Percentiles rank a stretch among this genome's conserved stretches.
Conservation (phyloP, 305 asterid genomes). For the Rubia peregrina region DNA sequence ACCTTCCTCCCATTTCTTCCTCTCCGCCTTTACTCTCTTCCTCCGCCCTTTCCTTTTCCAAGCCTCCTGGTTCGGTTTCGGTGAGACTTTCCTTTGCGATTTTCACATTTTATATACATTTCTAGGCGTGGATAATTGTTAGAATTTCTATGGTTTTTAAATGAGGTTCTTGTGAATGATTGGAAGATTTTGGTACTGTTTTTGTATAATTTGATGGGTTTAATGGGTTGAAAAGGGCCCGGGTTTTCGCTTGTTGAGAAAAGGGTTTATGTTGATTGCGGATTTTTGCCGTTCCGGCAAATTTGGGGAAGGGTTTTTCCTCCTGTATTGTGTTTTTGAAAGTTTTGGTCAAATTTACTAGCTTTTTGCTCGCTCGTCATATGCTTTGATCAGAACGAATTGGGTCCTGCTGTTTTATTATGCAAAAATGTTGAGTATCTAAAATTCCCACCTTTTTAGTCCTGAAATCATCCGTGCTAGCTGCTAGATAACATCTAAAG, state of each 20-base stretch:
- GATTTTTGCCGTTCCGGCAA: background rate
- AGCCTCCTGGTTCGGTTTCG: background rate
- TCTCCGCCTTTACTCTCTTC: background rate
- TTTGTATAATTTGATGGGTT: background rate
- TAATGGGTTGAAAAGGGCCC: background rate
- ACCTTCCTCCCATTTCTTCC: background rate
- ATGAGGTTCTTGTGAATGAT: background rate
- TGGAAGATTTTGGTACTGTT: background rate
- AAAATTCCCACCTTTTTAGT: background rate
- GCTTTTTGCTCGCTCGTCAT: background rate
- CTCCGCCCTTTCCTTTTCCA: conserved; percentile 4
- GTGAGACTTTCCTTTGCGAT: background rate
- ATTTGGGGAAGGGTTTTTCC: background rate
- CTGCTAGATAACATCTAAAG: background rate
- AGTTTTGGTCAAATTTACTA: background rate
- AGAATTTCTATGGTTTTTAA: background rate
- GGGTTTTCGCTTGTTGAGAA: background rate
- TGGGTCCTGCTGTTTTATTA: background rate
- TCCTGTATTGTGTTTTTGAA: background rate
- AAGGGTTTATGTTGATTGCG: background rate
- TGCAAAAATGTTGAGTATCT: background rate
- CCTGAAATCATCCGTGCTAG: background rate
- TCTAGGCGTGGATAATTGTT: background rate
- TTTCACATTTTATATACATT: background rate
- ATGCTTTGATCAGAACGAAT: background rate